phyloP scores from a whole-genome alignment of 768 basidiomycete genomes.

The Panus rudis region DNA sequence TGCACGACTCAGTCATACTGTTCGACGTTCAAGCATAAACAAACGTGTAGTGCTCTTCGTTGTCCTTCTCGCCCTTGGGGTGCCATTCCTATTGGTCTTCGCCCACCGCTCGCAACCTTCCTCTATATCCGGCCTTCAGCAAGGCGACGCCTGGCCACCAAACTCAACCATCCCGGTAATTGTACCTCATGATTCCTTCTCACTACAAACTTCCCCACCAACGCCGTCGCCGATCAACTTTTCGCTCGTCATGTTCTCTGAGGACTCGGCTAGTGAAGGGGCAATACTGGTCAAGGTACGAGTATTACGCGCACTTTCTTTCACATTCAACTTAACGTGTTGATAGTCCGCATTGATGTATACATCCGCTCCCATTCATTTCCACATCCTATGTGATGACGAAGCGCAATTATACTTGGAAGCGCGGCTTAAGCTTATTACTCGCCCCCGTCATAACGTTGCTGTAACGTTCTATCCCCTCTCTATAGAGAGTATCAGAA shows the following conservation, averaged over 20 bases:
- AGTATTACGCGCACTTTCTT: background rate
- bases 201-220: too few relatives aligned
- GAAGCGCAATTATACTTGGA: conserved; percentile 33
- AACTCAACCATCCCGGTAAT: too few relatives aligned
- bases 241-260: conserved; percentile 37
- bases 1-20: too few relatives aligned
- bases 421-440: conserved; percentile 31
- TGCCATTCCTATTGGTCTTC: conserved; percentile 5
- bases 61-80: conserved; percentile 1
- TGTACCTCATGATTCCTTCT: too few relatives aligned
- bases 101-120: background rate
- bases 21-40: too few relatives aligned
- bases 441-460: conserved; percentile 29
- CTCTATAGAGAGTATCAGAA: conserved; percentile 33
- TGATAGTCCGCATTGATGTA: conserved; percentile 19
- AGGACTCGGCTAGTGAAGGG: conserved; percentile 34
- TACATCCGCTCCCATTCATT: conserved; percentile 12
- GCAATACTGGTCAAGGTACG: conserved; percentile 37
- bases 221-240: conserved; percentile 35
- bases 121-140: too few relatives aligned
- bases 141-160: too few relatives aligned
- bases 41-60: conserved; percentile 5
- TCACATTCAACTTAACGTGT: background rate
- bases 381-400: conserved; percentile 35
- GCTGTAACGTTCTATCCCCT: conserved; percentile 37